Conservation (phyloP, 1,139 yeast genomes). For the Suhomyces wounanorum region DNA sequence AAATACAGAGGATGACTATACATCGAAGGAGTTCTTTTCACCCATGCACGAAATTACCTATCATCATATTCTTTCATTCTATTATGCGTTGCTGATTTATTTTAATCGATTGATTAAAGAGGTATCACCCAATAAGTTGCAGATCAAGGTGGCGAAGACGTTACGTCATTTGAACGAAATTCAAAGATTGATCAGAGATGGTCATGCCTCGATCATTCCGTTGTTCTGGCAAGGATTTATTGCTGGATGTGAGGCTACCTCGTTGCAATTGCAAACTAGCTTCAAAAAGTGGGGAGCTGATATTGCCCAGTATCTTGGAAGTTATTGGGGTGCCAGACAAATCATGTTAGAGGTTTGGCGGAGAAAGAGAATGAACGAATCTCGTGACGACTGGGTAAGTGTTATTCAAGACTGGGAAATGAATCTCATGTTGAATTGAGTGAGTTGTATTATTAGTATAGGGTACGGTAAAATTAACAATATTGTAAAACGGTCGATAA, state of each 20-base stretch:
- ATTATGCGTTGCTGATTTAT: slow-evolving; percentile 73
- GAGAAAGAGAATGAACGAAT: slow-evolving; percentile 59
- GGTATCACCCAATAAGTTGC: slow-evolving; percentile 52
- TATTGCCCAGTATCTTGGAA: slow-evolving; percentile 72
- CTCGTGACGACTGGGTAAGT: slow-evolving; percentile 73
- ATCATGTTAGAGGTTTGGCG: slow-evolving; percentile 89
- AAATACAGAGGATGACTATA: slow-evolving; percentile 17
- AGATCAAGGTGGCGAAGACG: slow-evolving; percentile 61
- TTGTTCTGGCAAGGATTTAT: slow-evolving; percentile 88
- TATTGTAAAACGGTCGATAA: too few relatives aligned
- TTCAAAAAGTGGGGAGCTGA: slow-evolving; percentile 83
- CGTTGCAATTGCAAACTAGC: slow-evolving; percentile 58
- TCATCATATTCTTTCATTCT: slow-evolving; percentile 81
- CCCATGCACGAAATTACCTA: slow-evolving; percentile 73
- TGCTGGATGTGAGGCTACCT: slow-evolving; percentile 81
- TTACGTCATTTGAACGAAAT: slow-evolving; percentile 66
- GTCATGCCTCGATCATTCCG: slow-evolving; percentile 66
- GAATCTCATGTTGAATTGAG: slow-evolving; percentile 68
- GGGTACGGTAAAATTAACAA: neutral
- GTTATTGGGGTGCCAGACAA: slow-evolving; percentile 84
- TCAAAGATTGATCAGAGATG: slow-evolving; percentile 55
- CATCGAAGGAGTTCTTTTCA: slow-evolving; percentile 41
- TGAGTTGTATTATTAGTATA: slow-evolving; percentile 19
- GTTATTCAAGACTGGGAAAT: slow-evolving; percentile 84
- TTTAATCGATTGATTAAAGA: slow-evolving; percentile 67